Evolutionary conservation across 768 basidiomycete species (phyloP).

Genomic region (Bullera alba): DNA sequence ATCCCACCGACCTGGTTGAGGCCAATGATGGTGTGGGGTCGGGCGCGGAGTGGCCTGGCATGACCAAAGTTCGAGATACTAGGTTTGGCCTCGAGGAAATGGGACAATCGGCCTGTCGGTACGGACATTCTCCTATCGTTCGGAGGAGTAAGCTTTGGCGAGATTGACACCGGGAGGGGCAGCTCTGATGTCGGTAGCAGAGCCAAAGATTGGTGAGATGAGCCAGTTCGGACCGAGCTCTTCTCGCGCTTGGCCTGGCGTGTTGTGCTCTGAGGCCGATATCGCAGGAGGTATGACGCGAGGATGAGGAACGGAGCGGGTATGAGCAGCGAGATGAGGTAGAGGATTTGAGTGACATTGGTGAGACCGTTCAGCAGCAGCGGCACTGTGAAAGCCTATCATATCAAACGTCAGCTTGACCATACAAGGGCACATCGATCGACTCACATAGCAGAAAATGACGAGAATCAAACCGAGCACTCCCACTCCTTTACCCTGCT

Average conservation of each 20-base stretch:
- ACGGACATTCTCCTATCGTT: slow-evolving; percentile 9
- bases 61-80: slow-evolving; percentile 24
- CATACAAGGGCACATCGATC: not conserved
- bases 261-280: slow-evolving; percentile 6
- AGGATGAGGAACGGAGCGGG: slow-evolving; percentile 19
- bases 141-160: slow-evolving; percentile 33
- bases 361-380: slow-evolving; percentile 12
- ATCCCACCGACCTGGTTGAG: slow-evolving; percentile 14
- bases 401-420: not conserved
- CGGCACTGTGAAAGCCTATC: slow-evolving; percentile 19
- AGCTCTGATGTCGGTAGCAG: slow-evolving; percentile 28
- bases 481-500: slow-evolving; percentile 20
- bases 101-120: slow-evolving; percentile 9
- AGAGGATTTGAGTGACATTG: slow-evolving; percentile 6
- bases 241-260: not conserved
- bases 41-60: not conserved
- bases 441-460: slow-evolving; percentile 27
- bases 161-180: slow-evolving; percentile 27
- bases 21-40: slow-evolving; percentile 32
- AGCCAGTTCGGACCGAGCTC: slow-evolving; percentile 5
- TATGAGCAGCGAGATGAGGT: slow-evolving; percentile 16
- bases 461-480: slow-evolving; percentile 11
- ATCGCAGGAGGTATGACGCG: slow-evolving; percentile 22
- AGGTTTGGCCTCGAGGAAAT: slow-evolving; percentile 31
- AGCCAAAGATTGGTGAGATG: slow-evolving; percentile 31